Conservation (phyloP, 495 filamentous ascomycete species). For the Achaetomiella virescens region DNA sequence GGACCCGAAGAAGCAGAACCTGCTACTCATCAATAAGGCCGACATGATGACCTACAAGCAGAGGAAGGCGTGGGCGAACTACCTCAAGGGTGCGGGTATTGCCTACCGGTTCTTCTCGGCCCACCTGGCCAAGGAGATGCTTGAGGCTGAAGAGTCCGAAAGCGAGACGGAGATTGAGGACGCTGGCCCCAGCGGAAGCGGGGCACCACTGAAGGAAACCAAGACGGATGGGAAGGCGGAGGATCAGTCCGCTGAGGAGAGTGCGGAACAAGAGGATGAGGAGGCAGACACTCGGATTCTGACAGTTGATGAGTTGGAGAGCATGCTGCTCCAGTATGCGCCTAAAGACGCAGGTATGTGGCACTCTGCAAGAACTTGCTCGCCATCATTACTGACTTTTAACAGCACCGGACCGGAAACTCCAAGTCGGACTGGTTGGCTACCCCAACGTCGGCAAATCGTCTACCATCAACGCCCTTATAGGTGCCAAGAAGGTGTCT, state of each 20-base stretch:
- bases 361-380: not conserved
- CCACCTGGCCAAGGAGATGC: slow-evolving; percentile 78
- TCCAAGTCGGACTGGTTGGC: slow-evolving; percentile 87
- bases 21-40: slow-evolving; percentile 95
- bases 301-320: slow-evolving; percentile 86
- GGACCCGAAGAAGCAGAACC: slow-evolving; percentile 77
- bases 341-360: slow-evolving; percentile 49
- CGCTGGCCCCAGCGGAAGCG: slow-evolving; percentile 16
- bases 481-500: slow-evolving; percentile 96
- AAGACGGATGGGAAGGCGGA: slow-evolving; percentile 31
- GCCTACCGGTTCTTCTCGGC: slow-evolving; percentile 95
- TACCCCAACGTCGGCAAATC: slow-evolving; percentile 99
- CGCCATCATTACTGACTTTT: slow-evolving; percentile 17
- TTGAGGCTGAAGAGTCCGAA: slow-evolving; percentile 52
- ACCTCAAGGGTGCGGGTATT: slow-evolving; percentile 76
- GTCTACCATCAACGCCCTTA: slow-evolving; percentile 95
- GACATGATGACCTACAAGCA: slow-evolving; percentile 96
- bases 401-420: slow-evolving; percentile 52
- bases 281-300: slow-evolving; percentile 72
- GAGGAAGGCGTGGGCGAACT: slow-evolving; percentile 77
- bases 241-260: slow-evolving; percentile 12
- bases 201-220: slow-evolving; percentile 19
- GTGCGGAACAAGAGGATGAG: slow-evolving; percentile 21
- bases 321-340: slow-evolving; percentile 72
- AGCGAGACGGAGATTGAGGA: slow-evolving; percentile 39